These are phyloP conservation scores for Arachnopeziza araneosa DNA, from an alignment of 2,329 filamentous ascomycete genomes.

Conservation along the genomic window DNA sequence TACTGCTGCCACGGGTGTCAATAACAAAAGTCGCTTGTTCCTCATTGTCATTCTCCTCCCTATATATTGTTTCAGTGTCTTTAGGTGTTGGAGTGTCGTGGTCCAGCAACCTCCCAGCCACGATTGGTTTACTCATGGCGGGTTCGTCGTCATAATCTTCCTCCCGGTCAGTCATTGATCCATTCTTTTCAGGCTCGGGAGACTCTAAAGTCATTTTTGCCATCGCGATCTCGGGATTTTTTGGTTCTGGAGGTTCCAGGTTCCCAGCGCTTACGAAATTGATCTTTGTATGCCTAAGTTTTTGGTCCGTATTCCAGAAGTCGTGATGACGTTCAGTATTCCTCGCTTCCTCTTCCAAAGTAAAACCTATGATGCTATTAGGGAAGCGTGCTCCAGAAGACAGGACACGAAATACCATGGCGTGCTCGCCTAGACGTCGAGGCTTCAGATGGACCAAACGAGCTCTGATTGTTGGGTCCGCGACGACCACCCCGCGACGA, in stretches of 20 bases:
- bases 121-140: background rate
- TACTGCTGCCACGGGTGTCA: slow-evolving; percentile 30
- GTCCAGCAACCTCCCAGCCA: no score
- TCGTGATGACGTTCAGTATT: slow-evolving; percentile 48
- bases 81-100: background rate
- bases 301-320: slow-evolving; percentile 40
- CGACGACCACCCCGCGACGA: slow-evolving; percentile 8
- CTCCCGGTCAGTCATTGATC: background rate
- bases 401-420: slow-evolving; percentile 11
- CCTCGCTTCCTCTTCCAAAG: slow-evolving; percentile 50
- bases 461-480: slow-evolving; percentile 6
- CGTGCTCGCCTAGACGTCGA: slow-evolving; percentile 7
- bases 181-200: background rate
- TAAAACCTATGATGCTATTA: slow-evolving; percentile 24
- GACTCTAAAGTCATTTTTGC: slow-evolving; percentile 21
- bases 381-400: slow-evolving; percentile 15
- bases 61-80: background rate
- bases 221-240: slow-evolving; percentile 26
- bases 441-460: slow-evolving; percentile 19
- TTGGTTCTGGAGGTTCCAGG: slow-evolving; percentile 31
- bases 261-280: slow-evolving; percentile 56
- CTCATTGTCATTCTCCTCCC: background rate
- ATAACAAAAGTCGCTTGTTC: slow-evolving; percentile 27
- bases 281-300: slow-evolving; percentile 50
- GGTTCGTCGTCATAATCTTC: background rate